Evolutionary conservation across 768 basidiomycete genomes (phyloP), one percentile per base, ranked within the genome.

Genomic region (Strobilomyces dryophilus): DNA sequence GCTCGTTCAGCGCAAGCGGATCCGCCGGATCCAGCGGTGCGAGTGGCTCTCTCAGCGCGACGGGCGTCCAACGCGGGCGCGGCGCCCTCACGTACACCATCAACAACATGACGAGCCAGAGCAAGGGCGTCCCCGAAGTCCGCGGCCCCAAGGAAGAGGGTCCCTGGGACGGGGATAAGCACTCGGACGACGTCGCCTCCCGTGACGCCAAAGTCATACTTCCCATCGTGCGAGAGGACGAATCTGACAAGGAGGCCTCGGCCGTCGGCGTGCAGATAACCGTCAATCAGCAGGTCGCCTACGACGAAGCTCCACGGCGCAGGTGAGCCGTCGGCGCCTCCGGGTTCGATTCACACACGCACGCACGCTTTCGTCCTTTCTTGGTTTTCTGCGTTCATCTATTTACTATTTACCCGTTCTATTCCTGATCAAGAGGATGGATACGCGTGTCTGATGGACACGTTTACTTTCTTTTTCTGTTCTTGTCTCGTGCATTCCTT

Each of bases 1-100:
- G 90, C 20, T 75, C 77, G 42, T 92, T 90, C 65, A 79, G 81
- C 15, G 68, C 78, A n/a, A 77, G 79, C 50, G 79, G 70, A 26
- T 71, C 77, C 5, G 64, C 61, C 48, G 65, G 68, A 18, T 68
- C 67, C 51, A 79, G 80, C n/a, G 80, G 79, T 57, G 73, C 78
- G 46, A 75, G 76, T 27, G 79, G 75, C 51, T 76, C 73, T 8
- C 51, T 71, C 24, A 65, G 59, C 36, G 64, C 47, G 1, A 55
- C 53, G 3, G 65, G 52, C 5, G 58, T 62, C 14, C 49, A 49
- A 2, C 76, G 72, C 35, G 71, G 65, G 1, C 61, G 60, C 11
- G 59, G 54, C 20, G 63, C 47, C 4, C 41, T 52, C 45, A 74
- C 68, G 3, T 66, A 73, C 50, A 73, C 73, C 69, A 79, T 70